Evolutionary conservation across 805 yeast species (phyloP).

Genomic region (Metschnikowia proteae): DNA sequence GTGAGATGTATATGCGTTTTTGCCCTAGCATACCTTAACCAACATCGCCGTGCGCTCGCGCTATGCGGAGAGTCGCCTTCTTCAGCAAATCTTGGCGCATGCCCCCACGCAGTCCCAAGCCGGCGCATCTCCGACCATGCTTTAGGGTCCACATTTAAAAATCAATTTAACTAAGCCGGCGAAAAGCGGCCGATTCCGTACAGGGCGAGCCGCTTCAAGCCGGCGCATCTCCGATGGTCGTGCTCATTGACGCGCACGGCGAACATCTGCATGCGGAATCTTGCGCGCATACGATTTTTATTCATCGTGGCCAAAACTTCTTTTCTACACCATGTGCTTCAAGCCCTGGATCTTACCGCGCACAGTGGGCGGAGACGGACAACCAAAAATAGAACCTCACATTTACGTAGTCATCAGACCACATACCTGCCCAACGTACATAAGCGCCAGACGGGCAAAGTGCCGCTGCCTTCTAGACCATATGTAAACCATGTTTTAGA

Average conservation of each 20-base stretch:
- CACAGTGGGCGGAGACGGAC: background rate
- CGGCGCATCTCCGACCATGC: background rate
- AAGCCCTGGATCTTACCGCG: conserved; percentile 1
- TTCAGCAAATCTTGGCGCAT: background rate
- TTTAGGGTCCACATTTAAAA: too few relatives aligned
- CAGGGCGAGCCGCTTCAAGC: too few relatives aligned
- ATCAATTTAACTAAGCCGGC: too few relatives aligned
- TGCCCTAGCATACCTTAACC: background rate
- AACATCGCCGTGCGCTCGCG: background rate
- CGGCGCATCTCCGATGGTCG: background rate
- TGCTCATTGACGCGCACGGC: background rate
- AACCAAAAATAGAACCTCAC: background rate
- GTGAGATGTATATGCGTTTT: background rate
- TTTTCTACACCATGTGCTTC: background rate
- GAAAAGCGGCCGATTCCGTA: too few relatives aligned
- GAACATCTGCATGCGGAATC: conserved; percentile 1
- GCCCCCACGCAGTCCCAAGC: too few relatives aligned
- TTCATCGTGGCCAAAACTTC: background rate
- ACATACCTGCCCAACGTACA: too few relatives aligned
- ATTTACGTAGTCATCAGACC: too few relatives aligned
- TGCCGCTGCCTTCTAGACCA: background rate
- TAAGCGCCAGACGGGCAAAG: too few relatives aligned
- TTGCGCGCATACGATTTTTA: conserved; percentile 3
- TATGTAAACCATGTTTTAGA: background rate
- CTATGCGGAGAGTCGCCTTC: background rate